Evolutionary conservation across 148 eudicot genomes (phyloP).

Genomic region (Arctostaphylos glauca): DNA sequence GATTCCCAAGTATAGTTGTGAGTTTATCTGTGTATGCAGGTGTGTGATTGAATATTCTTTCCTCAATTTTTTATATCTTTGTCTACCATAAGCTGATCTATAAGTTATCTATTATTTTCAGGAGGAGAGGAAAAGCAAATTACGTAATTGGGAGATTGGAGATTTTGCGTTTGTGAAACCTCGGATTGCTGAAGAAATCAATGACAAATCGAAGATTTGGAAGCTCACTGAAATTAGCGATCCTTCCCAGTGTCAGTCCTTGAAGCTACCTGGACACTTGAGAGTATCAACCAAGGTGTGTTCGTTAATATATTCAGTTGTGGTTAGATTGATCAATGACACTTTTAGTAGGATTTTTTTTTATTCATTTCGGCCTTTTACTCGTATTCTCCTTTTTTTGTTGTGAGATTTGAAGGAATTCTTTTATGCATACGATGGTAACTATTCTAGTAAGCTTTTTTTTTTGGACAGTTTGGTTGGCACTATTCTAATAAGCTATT

Average conservation of each 20-base stretch:
- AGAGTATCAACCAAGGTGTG: slow-evolving; percentile 62
- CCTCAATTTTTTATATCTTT: too few relatives aligned
- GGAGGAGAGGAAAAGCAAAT: slow-evolving; percentile 80
- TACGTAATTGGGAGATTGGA: too few relatives aligned
- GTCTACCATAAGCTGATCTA: too few relatives aligned
- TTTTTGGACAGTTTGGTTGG: background rate
- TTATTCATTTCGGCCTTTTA: slow-evolving; percentile 3
- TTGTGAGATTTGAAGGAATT: too few relatives aligned
- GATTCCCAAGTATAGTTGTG: too few relatives aligned
- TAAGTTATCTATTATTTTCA: slow-evolving; percentile 2
- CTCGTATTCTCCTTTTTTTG: background rate
- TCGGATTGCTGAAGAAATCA: slow-evolving; percentile 52
- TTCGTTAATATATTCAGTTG: background rate
- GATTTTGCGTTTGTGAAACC: slow-evolving; percentile 55
- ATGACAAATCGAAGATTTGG: slow-evolving; percentile 78
- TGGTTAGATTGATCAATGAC: background rate
- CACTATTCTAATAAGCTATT: background rate
- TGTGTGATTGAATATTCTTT: too few relatives aligned
- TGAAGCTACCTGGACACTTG: slow-evolving; percentile 67
- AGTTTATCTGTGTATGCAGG: too few relatives aligned
- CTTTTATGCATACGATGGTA: background rate
- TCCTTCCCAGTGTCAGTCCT: slow-evolving; percentile 76
- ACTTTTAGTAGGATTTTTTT: background rate
- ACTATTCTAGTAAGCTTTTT: background rate
- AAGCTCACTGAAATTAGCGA: slow-evolving; percentile 73